Evolutionary conservation across 345 rosid species (phyloP), one percentile per base, ranked within the genome.

Genomic region (Eucalyptus globulus): DNA sequence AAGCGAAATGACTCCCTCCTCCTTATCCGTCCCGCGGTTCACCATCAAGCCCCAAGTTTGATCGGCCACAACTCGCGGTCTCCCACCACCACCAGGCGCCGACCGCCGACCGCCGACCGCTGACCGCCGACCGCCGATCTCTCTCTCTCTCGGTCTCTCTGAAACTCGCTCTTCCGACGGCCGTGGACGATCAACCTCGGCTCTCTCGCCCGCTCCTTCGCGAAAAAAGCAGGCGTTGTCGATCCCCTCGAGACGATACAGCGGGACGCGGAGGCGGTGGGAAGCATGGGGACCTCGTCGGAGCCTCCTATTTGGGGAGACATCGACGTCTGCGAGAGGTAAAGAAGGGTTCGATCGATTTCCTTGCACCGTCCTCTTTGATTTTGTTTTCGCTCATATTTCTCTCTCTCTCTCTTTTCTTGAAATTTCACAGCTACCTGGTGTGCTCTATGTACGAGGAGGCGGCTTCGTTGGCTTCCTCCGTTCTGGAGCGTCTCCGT

Each of bases 391-490:
- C 29, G 54, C 85, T 80, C 34, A 24, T 21, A 3, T 88, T 26
- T 80, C 60, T 49, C 1, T 7, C 43, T 43, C 43, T 40, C 31
- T 34, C 31, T 86, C 29, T 76, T 14, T 29, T 19, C 58, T 69
- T 56, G 29, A 8, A 89, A 53, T 53, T 89, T 80, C 45, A 12
- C 93, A 98, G 99, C 88, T 95, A 93, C 92, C 95, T 96, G 49
- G 96, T 98, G 67, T 95, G 95, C 90, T 96, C 96, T 27, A 94
- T 95, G 96, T 91, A 93, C 88, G 95, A 95, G 89, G 97, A 96
- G 50, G 99, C 99, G 83, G 94, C 93, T 54, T 89, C 97, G 10
- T 81, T 91, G 88, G 91, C 98, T 90, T 93, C 96, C 54, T 93
- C 97, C 19, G 80, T 92, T 86, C 87, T 98, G 85, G 91, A 92